These are phyloP conservation scores for Sporothrix protearum DNA, from an alignment of 2,329 filamentous ascomycete species.

Conservation along the genomic window DNA sequence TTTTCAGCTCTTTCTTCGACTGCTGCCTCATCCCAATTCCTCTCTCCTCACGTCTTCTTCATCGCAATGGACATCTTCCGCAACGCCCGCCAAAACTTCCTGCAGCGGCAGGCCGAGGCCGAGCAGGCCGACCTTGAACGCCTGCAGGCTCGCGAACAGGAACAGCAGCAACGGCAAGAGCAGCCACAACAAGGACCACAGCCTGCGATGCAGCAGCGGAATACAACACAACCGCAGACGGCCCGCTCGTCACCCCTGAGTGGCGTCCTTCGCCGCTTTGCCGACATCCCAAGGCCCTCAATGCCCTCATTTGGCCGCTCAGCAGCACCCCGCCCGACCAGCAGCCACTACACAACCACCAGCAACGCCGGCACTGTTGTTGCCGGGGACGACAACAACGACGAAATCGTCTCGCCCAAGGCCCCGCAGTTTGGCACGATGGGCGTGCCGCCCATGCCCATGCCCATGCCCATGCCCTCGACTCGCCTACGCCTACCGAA, in stretches of 20 bases:
- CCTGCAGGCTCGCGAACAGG: constrained; percentile 23
- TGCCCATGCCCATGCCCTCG: constrained; percentile 41
- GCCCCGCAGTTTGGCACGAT: constrained; percentile 42
- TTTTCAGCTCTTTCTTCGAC: not conserved
- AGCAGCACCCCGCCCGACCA: constrained; percentile 31
- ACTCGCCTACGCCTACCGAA: constrained; percentile 43
- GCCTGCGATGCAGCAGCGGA: constrained; percentile 33
- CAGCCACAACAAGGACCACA: not conserved
- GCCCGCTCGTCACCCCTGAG: constrained; percentile 20
- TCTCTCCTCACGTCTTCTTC: too few species aligned
- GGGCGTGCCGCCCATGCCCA: constrained; percentile 39
- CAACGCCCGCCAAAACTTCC: constrained; percentile 27
- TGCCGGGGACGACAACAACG: constrained; percentile 3
- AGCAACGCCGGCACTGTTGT: constrained; percentile 20
- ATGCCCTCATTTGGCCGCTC: constrained; percentile 29
- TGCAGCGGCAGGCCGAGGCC: constrained; percentile 25
- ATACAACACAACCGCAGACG: not conserved
- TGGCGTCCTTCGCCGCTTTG: constrained; percentile 32
- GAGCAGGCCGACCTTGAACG: constrained; percentile 31
- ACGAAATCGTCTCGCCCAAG: constrained; percentile 42
- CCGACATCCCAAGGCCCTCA: constrained; percentile 28
- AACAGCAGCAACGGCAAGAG: constrained; percentile 11
- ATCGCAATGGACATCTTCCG: constrained; percentile 27
- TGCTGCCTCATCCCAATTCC: too few species aligned
- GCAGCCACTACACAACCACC: constrained; percentile 27